A percentile compares a stretch with the other conserved stretches of the same genome.
Conservation (phyloP, 2,329 filamentous ascomycete genomes). For the Xenosphaeropsis pyriputrescens region DNA sequence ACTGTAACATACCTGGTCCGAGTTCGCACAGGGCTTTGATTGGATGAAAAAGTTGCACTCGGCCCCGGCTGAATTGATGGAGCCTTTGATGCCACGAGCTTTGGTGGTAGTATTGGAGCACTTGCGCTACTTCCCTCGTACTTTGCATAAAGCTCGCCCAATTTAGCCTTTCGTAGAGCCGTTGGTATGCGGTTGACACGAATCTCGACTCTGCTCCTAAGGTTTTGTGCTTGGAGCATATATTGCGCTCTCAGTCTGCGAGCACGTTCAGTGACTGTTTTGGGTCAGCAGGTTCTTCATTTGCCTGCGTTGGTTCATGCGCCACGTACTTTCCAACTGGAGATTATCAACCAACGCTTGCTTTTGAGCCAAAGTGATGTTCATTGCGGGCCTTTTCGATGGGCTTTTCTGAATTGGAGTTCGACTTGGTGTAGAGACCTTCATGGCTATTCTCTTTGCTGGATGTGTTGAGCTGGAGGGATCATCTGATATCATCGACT, state of each 20-base stretch:
- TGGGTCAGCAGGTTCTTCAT: constrained; percentile 2
- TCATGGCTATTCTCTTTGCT: constrained; percentile 16
- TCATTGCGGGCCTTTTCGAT: constrained; percentile 46
- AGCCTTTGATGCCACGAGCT: neutral
- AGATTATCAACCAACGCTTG: constrained; percentile 80
- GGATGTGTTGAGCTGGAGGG: constrained; percentile 13
- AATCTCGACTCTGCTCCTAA: constrained; percentile 78
- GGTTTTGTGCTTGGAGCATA: constrained; percentile 70
- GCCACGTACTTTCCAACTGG: constrained; percentile 60
- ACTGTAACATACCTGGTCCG: too few species aligned
- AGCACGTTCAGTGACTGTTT: constrained; percentile 68
- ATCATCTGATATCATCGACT: constrained; percentile 12
- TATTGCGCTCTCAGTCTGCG: constrained; percentile 82
- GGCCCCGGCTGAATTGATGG: too few species aligned
- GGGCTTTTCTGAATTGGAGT: constrained; percentile 30
- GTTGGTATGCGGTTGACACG: constrained; percentile 85
- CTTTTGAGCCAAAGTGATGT: constrained; percentile 59
- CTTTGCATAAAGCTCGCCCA: constrained; percentile 53
- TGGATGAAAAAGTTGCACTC: too few species aligned
- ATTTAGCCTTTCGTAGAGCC: constrained; percentile 62
- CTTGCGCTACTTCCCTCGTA: constrained; percentile 10
- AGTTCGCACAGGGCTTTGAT: too few species aligned
- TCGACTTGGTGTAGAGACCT: constrained; percentile 20
- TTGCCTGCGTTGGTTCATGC: constrained; percentile 14
- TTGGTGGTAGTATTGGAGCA: constrained; percentile 3